A percentile compares a stretch with the other conserved stretches of the same genome.
These are phyloP conservation scores for Fraxinus dipetala DNA, from an alignment of 305 asterid species.

Conservation along the genomic window DNA sequence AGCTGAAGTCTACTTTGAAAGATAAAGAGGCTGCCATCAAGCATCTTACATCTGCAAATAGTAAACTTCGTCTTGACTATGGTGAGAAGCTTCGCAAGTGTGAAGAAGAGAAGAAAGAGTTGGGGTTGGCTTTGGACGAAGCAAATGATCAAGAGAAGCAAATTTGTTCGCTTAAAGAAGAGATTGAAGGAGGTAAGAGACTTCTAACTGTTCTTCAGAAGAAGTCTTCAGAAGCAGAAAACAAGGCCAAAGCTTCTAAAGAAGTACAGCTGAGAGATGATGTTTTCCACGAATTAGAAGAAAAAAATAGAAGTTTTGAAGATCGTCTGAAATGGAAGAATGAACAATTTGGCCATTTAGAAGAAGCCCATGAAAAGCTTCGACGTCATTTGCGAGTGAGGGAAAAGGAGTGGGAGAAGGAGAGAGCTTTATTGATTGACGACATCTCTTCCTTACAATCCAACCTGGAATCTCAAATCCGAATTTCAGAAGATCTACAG, in stretches of 20 bases:
- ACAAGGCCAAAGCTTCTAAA: constrained; percentile 24
- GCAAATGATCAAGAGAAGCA: constrained; percentile 58
- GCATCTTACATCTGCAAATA: constrained; percentile 51
- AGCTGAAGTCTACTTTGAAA: constrained; percentile 44
- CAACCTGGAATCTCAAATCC: constrained; percentile 67
- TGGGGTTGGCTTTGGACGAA: constrained; percentile 65
- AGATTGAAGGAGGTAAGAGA: constrained; percentile 57
- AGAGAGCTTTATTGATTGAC: constrained; percentile 53
- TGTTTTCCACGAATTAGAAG: constrained; percentile 50
- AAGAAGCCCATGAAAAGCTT: constrained; percentile 76
- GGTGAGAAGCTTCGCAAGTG: constrained; percentile 43
- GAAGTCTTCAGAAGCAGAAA: constrained; percentile 40
- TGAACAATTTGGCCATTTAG: constrained; percentile 75
- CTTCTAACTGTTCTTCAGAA: constrained; percentile 36
- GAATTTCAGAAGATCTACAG: constrained; percentile 60
- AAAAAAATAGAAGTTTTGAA: constrained; percentile 52
- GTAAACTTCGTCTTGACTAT: constrained; percentile 57
- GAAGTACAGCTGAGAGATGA: constrained; percentile 49
- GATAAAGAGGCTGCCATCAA: constrained; percentile 60
- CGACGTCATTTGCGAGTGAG: constrained; percentile 41
- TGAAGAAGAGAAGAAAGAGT: constrained; percentile 59
- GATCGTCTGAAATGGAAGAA: constrained; percentile 87
- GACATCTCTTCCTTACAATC: constrained; percentile 54
- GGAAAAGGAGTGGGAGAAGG: constrained; percentile 84
- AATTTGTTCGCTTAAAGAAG: constrained; percentile 47